phyloP scores from a whole-genome alignment of 1,139 yeast species.

The Saccharomycopsis crataegensis region DNA sequence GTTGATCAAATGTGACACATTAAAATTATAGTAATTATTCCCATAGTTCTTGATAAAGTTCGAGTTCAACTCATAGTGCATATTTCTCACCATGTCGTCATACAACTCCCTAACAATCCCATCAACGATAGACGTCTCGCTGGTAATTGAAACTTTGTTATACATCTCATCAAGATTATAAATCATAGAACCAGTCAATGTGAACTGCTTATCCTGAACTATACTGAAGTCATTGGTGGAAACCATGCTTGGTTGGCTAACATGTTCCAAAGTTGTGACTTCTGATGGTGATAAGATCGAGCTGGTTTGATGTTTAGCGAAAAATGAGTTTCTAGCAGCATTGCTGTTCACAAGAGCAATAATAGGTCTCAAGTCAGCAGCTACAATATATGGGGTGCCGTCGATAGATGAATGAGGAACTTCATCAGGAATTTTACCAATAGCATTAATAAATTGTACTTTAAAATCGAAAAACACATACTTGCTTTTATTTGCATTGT shows the following conservation, averaged over 20 bases:
- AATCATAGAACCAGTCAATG: slow-evolving; percentile 14
- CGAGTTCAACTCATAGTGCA: slow-evolving; percentile 16
- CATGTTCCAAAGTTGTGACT: neutral
- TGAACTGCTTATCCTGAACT: slow-evolving; percentile 17
- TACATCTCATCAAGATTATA: slow-evolving; percentile 15
- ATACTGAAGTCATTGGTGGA: neutral
- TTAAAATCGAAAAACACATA: slow-evolving; percentile 54
- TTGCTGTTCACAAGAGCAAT: slow-evolving; percentile 50
- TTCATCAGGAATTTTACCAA: slow-evolving; percentile 46
- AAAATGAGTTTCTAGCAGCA: slow-evolving; percentile 17
- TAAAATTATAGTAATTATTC: slow-evolving; percentile 10
- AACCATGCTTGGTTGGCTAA: neutral
- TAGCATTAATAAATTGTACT: slow-evolving; percentile 53
- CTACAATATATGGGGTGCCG: slow-evolving; percentile 47
- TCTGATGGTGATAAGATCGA: slow-evolving; percentile 8
- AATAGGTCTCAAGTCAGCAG: slow-evolving; percentile 53
- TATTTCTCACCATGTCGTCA: slow-evolving; percentile 15
- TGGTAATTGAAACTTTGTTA: slow-evolving; percentile 11
- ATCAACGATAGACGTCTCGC: slow-evolving; percentile 15
- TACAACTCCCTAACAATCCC: slow-evolving; percentile 13
- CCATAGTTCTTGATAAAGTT: slow-evolving; percentile 6
- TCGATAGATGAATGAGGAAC: slow-evolving; percentile 38
- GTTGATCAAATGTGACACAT: slow-evolving; percentile 9
- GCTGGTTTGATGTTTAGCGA: slow-evolving; percentile 2
- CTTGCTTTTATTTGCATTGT: slow-evolving; percentile 28